phyloP scores from a whole-genome alignment of 306 rosid species.

The Begonia masoniana region DNA sequence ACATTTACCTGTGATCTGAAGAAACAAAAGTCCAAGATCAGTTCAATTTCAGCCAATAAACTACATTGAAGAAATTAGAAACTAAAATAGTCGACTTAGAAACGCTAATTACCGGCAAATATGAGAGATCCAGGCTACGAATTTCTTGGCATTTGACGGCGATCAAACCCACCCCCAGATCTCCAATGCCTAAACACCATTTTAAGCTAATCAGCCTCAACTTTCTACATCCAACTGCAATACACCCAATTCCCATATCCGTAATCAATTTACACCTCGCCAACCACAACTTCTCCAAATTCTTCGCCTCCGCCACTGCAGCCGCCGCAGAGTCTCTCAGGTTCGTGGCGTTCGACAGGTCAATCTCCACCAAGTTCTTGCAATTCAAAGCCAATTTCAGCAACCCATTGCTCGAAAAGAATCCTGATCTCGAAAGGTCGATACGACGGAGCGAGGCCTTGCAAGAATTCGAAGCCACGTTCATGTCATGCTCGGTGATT shows the following conservation, averaged over 20 bases:
- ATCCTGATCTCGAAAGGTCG: slow-evolving; percentile 54
- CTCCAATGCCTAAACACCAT: slow-evolving; percentile 72
- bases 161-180: slow-evolving; percentile 76
- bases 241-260: slow-evolving; percentile 78
- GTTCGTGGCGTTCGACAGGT: slow-evolving; percentile 62
- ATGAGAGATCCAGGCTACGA: slow-evolving; percentile 62
- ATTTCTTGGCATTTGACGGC: slow-evolving; percentile 75
- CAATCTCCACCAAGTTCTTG: slow-evolving; percentile 41
- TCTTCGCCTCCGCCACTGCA: slow-evolving; percentile 58
- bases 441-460: slow-evolving; percentile 27
- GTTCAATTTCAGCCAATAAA: slow-evolving; percentile 4
- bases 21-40: slow-evolving; percentile 5
- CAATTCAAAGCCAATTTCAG: slow-evolving; percentile 23
- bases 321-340: slow-evolving; percentile 51
- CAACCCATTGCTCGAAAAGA: slow-evolving; percentile 42
- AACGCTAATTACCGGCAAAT: slow-evolving; percentile 41
- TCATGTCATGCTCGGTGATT: slow-evolving; percentile 34
- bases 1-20: slow-evolving; percentile 77
- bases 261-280: slow-evolving; percentile 59
- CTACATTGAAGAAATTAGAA: slow-evolving; percentile 3
- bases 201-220: slow-evolving; percentile 47
- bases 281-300: slow-evolving; percentile 51
- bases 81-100: not conserved
- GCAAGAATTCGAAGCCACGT: slow-evolving; percentile 25
- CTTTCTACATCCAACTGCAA: slow-evolving; percentile 76